Evolutionary conservation across 805 yeast genomes (phyloP).

Genomic region (Sugiyamaella floridensis): DNA sequence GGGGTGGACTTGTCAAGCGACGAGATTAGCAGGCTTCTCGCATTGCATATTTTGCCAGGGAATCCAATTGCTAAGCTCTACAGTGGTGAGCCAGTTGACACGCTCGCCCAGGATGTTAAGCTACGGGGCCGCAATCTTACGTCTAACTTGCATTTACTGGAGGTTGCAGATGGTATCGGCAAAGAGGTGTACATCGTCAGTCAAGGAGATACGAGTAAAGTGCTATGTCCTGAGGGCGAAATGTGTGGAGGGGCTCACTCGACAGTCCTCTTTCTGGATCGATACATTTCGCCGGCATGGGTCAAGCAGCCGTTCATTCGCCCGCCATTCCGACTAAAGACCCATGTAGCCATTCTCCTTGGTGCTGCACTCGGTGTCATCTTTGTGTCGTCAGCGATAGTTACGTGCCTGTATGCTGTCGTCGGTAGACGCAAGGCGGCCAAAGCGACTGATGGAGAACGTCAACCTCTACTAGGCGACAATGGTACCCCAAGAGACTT

Average conservation of each 20-base stretch:
- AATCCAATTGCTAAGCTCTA: constrained; percentile 32
- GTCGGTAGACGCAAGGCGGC: constrained; percentile 9
- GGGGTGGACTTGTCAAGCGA: constrained; percentile 36
- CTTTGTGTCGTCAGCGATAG: constrained; percentile 12
- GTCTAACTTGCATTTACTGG: constrained; percentile 22
- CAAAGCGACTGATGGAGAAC: constrained; percentile 5
- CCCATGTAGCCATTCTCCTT: constrained; percentile 27
- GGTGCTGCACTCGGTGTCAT: constrained; percentile 27
- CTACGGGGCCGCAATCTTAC: constrained; percentile 17
- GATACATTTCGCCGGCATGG: constrained; percentile 31
- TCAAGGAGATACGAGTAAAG: constrained; percentile 23
- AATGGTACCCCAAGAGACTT: neutral
- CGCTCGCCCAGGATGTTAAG: constrained; percentile 20
- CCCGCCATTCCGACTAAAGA: constrained; percentile 27
- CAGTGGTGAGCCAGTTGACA: constrained; percentile 19
- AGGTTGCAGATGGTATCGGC: constrained; percentile 20
- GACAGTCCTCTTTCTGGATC: constrained; percentile 29
- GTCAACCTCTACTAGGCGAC: constrained; percentile 10
- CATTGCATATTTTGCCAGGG: constrained; percentile 63
- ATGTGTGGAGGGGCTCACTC: constrained; percentile 9
- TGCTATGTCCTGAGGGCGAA: constrained; percentile 9
- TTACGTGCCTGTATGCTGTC: constrained; percentile 10
- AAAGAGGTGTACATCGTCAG: constrained; percentile 19
- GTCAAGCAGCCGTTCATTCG: constrained; percentile 15
- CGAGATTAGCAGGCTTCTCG: constrained; percentile 48